A percentile compares a stretch with the other conserved stretches of the same genome.
Evolutionary conservation across 805 yeast genomes (phyloP).

Genomic region (Hanseniaspora singularis): DNA sequence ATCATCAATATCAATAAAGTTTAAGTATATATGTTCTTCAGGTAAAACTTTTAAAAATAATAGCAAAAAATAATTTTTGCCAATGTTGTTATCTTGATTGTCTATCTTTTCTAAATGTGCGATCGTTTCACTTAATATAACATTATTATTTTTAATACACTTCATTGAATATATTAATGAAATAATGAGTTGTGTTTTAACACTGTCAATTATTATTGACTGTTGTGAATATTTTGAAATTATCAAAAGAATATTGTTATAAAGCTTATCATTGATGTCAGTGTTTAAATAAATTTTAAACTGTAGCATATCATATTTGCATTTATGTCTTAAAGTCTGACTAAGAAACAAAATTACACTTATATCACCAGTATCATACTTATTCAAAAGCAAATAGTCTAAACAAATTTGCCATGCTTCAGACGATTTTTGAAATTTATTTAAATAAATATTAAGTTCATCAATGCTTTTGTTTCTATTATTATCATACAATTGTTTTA

Average conservation of each 20-base stretch:
- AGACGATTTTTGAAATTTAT: slow-evolving; percentile 68
- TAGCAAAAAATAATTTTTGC: slow-evolving; percentile 38
- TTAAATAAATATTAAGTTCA: slow-evolving; percentile 46
- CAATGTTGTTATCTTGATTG: slow-evolving; percentile 16
- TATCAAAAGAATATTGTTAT: slow-evolving; percentile 52
- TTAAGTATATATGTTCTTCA: slow-evolving; percentile 49
- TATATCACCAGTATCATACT: slow-evolving; percentile 22
- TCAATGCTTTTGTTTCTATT: slow-evolving; percentile 26
- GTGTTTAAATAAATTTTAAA: slow-evolving; percentile 37
- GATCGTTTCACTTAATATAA: slow-evolving; percentile 52
- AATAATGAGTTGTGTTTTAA: slow-evolving; percentile 73
- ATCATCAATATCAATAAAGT: slow-evolving; percentile 59
- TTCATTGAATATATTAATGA: slow-evolving; percentile 77
- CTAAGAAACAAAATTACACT: slow-evolving; percentile 69
- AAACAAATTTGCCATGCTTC: slow-evolving; percentile 71
- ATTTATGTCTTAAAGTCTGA: slow-evolving; percentile 75
- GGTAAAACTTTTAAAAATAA: slow-evolving; percentile 82
- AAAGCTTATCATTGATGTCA: slow-evolving; percentile 42
- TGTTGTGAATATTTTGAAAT: slow-evolving; percentile 36
- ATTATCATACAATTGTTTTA: slow-evolving; percentile 2
- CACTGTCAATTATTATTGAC: slow-evolving; percentile 35
- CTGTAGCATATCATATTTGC: slow-evolving; percentile 75
- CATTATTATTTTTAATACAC: slow-evolving; percentile 56
- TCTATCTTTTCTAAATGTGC: slow-evolving; percentile 26
- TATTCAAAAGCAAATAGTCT: slow-evolving; percentile 33